These are phyloP conservation scores for Plectosphaerella cucumerina DNA, from an alignment of 2,329 filamentous ascomycete species.

Conservation along the genomic window DNA sequence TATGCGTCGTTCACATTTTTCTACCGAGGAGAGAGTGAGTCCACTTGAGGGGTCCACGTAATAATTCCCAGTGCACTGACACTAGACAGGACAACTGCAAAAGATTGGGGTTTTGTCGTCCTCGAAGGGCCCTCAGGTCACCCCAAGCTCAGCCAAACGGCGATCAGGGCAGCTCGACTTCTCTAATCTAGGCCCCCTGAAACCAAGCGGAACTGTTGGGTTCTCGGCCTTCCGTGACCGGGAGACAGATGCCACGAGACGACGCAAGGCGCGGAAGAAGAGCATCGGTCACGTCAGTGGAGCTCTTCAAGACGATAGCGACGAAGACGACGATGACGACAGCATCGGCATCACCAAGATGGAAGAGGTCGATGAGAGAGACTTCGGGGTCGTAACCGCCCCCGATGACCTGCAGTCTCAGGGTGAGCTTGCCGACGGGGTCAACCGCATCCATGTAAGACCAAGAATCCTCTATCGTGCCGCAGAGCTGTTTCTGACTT, in stretches of 20 bases:
- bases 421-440: slow-evolving; percentile 74
- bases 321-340: slow-evolving; percentile 65
- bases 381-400: slow-evolving; percentile 54
- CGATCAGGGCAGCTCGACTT: slow-evolving; percentile 83
- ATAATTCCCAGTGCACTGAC: slow-evolving; percentile 1
- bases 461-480: no score
- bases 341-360: slow-evolving; percentile 59
- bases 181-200: slow-evolving; percentile 76
- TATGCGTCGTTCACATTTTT: slow-evolving; percentile 98
- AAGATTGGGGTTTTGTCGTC: slow-evolving; percentile 89
- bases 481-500: slow-evolving; percentile 5
- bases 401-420: slow-evolving; percentile 70
- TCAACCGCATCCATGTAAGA: slow-evolving; percentile 75
- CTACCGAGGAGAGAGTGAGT: slow-evolving; percentile 90
- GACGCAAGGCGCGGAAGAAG: slow-evolving; percentile 59
- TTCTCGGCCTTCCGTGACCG: slow-evolving; percentile 84
- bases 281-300: slow-evolving; percentile 51
- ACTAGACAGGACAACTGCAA: slow-evolving; percentile 72
- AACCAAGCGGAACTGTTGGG: slow-evolving; percentile 81
- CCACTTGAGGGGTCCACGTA: neutral
- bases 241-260: slow-evolving; percentile 49
- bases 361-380: slow-evolving; percentile 60
- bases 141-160: slow-evolving; percentile 63
- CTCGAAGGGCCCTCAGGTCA: slow-evolving; percentile 59
- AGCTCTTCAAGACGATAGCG: slow-evolving; percentile 65